Conservation (phyloP, 768 basidiomycete genomes). For the Russula sp. region DNA sequence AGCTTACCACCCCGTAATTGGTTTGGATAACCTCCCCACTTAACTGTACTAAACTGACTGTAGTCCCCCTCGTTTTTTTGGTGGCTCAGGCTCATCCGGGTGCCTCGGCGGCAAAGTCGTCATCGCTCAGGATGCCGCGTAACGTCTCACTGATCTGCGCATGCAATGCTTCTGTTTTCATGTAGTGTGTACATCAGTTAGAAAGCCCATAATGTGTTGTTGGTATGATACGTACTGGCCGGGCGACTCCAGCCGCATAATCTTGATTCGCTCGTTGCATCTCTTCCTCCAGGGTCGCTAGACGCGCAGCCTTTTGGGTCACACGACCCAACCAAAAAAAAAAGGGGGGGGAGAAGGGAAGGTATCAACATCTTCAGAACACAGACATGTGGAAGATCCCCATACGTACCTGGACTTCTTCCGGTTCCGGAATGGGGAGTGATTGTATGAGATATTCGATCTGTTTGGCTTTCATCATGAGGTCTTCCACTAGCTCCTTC, state of each 20-base stretch:
- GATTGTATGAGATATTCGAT: conserved; percentile 81
- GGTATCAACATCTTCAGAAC: neutral
- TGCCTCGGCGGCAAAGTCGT: conserved; percentile 41
- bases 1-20: neutral
- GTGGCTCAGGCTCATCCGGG: conserved; percentile 23
- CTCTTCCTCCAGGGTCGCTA: conserved; percentile 64
- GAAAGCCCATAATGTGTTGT: neutral
- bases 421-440: conserved; percentile 73
- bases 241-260: conserved; percentile 65
- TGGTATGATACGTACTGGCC: conserved; percentile 54
- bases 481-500: conserved; percentile 77
- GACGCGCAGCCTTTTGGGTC: conserved; percentile 54
- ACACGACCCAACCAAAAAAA: neutral
- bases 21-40: too few species aligned
- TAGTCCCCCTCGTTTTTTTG: neutral
- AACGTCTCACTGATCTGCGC: conserved; percentile 58
- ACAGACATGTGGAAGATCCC: neutral
- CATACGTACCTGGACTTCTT: conserved; percentile 62
- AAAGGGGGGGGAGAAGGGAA: neutral
- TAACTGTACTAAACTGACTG: too few species aligned
- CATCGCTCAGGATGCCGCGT: conserved; percentile 53
- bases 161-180: conserved; percentile 53
- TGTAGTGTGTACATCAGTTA: too few species aligned
- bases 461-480: conserved; percentile 85
- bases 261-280: conserved; percentile 73